phyloP scores from a whole-genome alignment of 1,139 yeast species.

The Scheffersomyces illinoinensis region DNA sequence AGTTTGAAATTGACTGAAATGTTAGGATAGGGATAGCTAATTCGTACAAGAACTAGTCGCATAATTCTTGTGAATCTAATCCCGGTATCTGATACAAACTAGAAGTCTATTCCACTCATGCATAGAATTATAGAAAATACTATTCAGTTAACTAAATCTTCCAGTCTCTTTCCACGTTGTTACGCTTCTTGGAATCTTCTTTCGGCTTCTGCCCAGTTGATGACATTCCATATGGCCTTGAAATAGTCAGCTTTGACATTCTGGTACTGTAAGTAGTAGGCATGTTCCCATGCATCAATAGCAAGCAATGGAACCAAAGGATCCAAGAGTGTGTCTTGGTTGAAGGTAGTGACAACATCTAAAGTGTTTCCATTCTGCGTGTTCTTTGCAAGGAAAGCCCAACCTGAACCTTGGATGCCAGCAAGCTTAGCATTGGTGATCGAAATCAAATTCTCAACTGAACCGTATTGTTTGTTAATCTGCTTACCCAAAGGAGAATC shows the following conservation, averaged over 20 bases:
- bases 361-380: slow-evolving; percentile 38
- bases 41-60: background rate
- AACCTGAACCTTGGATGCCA: slow-evolving; percentile 50
- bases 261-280: slow-evolving; percentile 51
- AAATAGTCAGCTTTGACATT: slow-evolving; percentile 49
- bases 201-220: slow-evolving; percentile 51
- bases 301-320: slow-evolving; percentile 46
- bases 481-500: slow-evolving; percentile 35
- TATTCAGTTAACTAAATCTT: background rate
- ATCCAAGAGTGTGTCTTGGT: slow-evolving; percentile 48
- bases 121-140: background rate
- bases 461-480: slow-evolving; percentile 41
- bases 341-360: slow-evolving; percentile 44
- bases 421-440: slow-evolving; percentile 42
- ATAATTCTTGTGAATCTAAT: too few relatives aligned
- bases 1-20: too few relatives aligned
- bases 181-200: slow-evolving; percentile 22
- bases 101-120: too few relatives aligned
- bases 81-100: too few relatives aligned
- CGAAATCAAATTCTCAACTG: slow-evolving; percentile 39
- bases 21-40: too few relatives aligned
- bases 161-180: background rate
- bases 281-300: slow-evolving; percentile 55
- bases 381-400: slow-evolving; percentile 50
- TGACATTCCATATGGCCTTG: slow-evolving; percentile 50